phyloP scores from a whole-genome alignment of 768 basidiomycete species.

The Russula brevipes region DNA sequence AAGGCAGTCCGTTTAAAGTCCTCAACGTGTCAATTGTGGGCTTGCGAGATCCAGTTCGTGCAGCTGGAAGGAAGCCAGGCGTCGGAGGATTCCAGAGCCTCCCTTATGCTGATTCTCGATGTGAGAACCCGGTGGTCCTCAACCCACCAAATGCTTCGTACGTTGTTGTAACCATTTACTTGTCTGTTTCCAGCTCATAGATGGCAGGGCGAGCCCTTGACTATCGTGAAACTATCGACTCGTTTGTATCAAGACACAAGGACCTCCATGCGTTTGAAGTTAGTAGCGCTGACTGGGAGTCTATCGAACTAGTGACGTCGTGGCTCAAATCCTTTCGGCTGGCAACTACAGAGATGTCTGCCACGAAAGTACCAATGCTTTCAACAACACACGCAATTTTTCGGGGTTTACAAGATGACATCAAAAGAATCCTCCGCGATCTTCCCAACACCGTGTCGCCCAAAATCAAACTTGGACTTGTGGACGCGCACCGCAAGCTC shows the following conservation, averaged over 20 bases:
- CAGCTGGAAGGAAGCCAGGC: not conserved
- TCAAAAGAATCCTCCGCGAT: not conserved
- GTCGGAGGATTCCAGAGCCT: not conserved
- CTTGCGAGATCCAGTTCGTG: not conserved
- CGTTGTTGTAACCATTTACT: too few species aligned
- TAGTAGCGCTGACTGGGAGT: not conserved
- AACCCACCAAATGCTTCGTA: too few species aligned
- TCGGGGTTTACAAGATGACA: not conserved
- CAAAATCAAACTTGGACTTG: not conserved
- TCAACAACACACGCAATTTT: not conserved
- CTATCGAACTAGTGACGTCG: not conserved
- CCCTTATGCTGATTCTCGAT: not conserved
- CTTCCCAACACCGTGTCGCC: not conserved
- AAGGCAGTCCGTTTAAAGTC: not conserved
- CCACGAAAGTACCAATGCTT: not conserved
- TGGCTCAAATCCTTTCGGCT: not conserved
- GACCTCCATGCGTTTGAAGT: not conserved
- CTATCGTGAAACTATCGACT: not conserved
- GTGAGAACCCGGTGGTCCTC: not conserved
- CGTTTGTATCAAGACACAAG: not conserved
- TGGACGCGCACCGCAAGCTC: not conserved
- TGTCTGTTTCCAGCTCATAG: too few species aligned
- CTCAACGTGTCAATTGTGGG: not conserved
- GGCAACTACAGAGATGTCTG: not conserved
- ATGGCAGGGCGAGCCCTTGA: not conserved